Base-by-base conservation (phyloP, 257 asterid species). In the Fraxinus excelsior region DNA sequence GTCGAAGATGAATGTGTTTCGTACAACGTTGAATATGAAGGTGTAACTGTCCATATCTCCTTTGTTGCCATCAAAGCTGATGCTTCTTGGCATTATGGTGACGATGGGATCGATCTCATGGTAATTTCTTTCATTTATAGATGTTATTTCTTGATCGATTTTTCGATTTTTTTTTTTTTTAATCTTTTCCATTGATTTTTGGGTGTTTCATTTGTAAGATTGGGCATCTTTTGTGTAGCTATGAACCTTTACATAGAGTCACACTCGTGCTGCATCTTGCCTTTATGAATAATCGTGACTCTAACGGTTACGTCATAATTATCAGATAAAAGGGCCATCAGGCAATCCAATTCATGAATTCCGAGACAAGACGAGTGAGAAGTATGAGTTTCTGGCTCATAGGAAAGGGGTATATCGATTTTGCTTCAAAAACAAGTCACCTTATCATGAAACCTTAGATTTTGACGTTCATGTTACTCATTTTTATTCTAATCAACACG, bases 51-150 rank as follows among this genome's bases (percentile, higher is more conserved):
- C 56, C 97, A 85, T 80, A 81, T 81, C 65, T 90, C 98, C 0
- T 92, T 94, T 51, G 98, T 94, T 34, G 97, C 92, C 74, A 87
- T 92, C 77, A 90, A 89, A 77, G 77, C 93, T 14, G 97, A 90
- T 12, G 79, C 82, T 11, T 31, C 90, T n/a, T 94, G 96, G 97
- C 79, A 84, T 78, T 86, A 80, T 65, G 82, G 66, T 67, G 84
- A 86, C 0, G 90, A 87, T 4, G 96, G 97, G n/a, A 86, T 92
- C 51, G 97, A 94, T 90, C 94, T 94, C 72, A 77, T 12, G 18
- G 51, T 42, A 42, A 42, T 42, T 42, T 10, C 14, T 40, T 40
- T 40, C 49, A 11, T 40, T 40, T 40, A 40, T 11, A 2, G 49
- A 40, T 40, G 46, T 40, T 40, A 10, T 10, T 42, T 42, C 49